phyloP scores from a whole-genome alignment of 225 moss, liverwort and hornwort species.

The Straminergon stramineum region DNA sequence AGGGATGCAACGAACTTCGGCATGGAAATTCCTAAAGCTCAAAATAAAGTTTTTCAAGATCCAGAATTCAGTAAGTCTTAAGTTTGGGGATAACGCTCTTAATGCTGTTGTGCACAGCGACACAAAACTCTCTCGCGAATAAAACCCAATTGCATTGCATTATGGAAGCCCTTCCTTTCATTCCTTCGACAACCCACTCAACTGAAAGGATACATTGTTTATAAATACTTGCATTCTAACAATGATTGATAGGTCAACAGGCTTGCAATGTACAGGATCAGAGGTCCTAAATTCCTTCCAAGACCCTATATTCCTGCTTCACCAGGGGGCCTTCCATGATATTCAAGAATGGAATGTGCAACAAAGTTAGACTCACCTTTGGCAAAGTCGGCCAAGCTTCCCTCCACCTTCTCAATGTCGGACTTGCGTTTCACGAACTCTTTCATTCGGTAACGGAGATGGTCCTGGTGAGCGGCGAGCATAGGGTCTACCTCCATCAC shows the following conservation, averaged over 20 bases:
- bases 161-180: background rate
- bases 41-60: background rate
- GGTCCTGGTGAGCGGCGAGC: constrained; percentile 54
- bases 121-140: background rate
- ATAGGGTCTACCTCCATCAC: constrained; percentile 87
- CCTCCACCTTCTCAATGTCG: constrained; percentile 72
- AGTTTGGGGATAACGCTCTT: background rate
- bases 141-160: background rate
- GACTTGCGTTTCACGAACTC: constrained; percentile 53
- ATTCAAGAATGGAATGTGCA: background rate
- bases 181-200: background rate
- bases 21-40: background rate
- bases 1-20: background rate
- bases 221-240: background rate
- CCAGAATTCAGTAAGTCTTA: background rate
- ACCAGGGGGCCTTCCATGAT: background rate
- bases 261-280: background rate
- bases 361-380: constrained; percentile 33
- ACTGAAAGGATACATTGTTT: no score
- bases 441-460: constrained; percentile 51
- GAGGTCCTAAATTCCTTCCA: background rate
- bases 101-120: background rate
- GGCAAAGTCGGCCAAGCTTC: constrained; percentile 64
- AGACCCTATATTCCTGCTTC: background rate
- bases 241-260: background rate